These are phyloP conservation scores for Chenopodium suecicum DNA, from an alignment of 148 eudicot genomes.

Conservation along the genomic window DNA sequence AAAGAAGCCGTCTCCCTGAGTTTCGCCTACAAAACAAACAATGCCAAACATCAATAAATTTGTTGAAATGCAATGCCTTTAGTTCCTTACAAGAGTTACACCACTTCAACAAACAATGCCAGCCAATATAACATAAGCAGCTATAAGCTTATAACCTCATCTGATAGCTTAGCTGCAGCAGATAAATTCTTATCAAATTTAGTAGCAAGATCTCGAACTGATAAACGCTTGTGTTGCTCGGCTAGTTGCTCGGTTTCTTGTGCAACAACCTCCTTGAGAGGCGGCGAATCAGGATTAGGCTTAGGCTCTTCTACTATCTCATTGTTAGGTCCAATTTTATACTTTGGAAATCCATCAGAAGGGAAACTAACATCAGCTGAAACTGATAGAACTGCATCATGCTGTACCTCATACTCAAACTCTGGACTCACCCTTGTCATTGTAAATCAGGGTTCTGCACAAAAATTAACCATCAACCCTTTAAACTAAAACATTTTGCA, in stretches of 20 bases:
- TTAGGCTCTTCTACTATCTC: slow-evolving; percentile 79
- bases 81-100: not conserved
- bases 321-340: slow-evolving; percentile 82
- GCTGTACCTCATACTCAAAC: slow-evolving; percentile 47
- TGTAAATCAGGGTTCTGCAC: slow-evolving; percentile 27
- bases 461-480: not conserved
- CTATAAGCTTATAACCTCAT: slow-evolving; percentile 48
- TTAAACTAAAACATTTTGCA: not conserved
- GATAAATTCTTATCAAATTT: slow-evolving; percentile 95
- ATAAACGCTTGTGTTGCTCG: slow-evolving; percentile 87
- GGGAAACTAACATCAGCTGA: slow-evolving; percentile 88
- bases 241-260: slow-evolving; percentile 68
- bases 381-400: slow-evolving; percentile 54
- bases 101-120: not conserved
- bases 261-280: slow-evolving; percentile 74
- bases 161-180: slow-evolving; percentile 82
- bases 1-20: slow-evolving; percentile 77
- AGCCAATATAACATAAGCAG: slow-evolving; percentile 1
- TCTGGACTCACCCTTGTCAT: slow-evolving; percentile 99
- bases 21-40: slow-evolving; percentile 59
- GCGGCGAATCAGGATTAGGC: slow-evolving; percentile 56
- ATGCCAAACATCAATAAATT: too few species aligned
- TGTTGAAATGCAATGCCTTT: not conserved
- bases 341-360: slow-evolving; percentile 71
- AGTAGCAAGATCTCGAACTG: slow-evolving; percentile 91